phyloP scores from a whole-genome alignment of 495 filamentous ascomycete genomes.

The Evernia prunastri region DNA sequence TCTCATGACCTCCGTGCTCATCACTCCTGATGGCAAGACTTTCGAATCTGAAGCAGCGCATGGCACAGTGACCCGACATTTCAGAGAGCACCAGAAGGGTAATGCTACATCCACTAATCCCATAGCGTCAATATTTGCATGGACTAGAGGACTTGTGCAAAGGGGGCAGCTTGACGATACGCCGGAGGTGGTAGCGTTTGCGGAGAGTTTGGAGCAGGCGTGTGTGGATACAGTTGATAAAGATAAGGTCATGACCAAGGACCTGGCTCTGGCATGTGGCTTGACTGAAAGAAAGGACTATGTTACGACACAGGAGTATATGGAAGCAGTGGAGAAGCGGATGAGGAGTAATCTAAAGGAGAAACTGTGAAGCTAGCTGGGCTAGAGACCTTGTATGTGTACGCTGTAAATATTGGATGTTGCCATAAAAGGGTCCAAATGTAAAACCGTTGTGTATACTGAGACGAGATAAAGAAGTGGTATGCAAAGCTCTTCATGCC shows the following conservation, averaged over 20 bases:
- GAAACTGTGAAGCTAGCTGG: slow-evolving; percentile 33
- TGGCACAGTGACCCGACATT: slow-evolving; percentile 97
- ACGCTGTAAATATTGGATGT: slow-evolving; percentile 6
- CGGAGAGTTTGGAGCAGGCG: slow-evolving; percentile 86
- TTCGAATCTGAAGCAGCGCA: slow-evolving; percentile 98
- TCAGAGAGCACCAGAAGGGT: slow-evolving; percentile 97
- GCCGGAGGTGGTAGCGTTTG: slow-evolving; percentile 80
- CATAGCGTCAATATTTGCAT: slow-evolving; percentile 97
- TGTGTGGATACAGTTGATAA: slow-evolving; percentile 89
- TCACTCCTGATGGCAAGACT: slow-evolving; percentile 89
- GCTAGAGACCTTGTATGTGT: background rate
- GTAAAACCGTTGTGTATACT: background rate
- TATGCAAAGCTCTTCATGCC: background rate
- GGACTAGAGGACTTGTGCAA: slow-evolving; percentile 92
- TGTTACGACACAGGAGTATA: slow-evolving; percentile 83
- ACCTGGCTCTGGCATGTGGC: slow-evolving; percentile 85
- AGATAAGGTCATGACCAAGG: slow-evolving; percentile 98
- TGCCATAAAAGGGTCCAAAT: background rate
- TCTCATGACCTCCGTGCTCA: slow-evolving; percentile 95
- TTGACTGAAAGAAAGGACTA: slow-evolving; percentile 73
- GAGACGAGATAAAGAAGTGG: background rate
- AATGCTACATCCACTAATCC: slow-evolving; percentile 96
- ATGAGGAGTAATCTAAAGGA: slow-evolving; percentile 60
- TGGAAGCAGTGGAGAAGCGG: slow-evolving; percentile 81
- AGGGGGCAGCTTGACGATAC: slow-evolving; percentile 85